Base-by-base conservation (phyloP, 495 filamentous ascomycete species). In the Filosporella fistucella region DNA sequence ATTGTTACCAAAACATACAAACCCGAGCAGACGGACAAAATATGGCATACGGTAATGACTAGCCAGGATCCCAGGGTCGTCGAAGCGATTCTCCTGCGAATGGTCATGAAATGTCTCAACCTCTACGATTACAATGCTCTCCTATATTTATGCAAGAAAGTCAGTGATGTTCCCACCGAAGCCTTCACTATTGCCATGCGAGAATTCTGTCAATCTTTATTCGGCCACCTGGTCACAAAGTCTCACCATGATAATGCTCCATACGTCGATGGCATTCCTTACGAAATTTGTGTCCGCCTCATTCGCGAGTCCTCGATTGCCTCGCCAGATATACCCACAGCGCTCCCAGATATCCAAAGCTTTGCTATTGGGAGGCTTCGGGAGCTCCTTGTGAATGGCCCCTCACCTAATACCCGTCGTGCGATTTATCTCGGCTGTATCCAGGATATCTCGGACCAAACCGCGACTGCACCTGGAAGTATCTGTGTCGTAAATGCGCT, bases 1-100 rank as follows among this genome's bases (percentile, higher is more conserved):
- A 75, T 89, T n/a, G 86, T 93, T 30, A 95, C 88, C 0, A 64
- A 70, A 25, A 83, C 77, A 3, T 95, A 93, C 59, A 80, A 77
- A 7, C 56, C 77, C n/a, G 56, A 67, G 12, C 84, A 91, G 52
- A 86, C 86, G 3, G 86, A 96, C 54, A 72, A 77, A 10, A 77
- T 96, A 36, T 98, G 94, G 93, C 80, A 84, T 44, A 85, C 88
- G 0, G 77, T 95, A 17, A 82, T 80, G 2, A 82, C 84, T 21
- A 93, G 87, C 45, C 88, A 86, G 55, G 89, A 97, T 63, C 86
- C 88, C 11, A 77, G 89, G 42, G 81, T 91, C 28, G 85, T 89
- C 14, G 81, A 84, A 20, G 89, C 91, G 29, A 76, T 91, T 9
- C n/a, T n/a, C n/a, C 64, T 95, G 45, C 61, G 62, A 13, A 94